Percentiles rank a stretch among this genome's conserved stretches.
phyloP scores from a whole-genome alignment of 2,329 filamentous ascomycete genomes.

The Sporothrix dimorphospora region DNA sequence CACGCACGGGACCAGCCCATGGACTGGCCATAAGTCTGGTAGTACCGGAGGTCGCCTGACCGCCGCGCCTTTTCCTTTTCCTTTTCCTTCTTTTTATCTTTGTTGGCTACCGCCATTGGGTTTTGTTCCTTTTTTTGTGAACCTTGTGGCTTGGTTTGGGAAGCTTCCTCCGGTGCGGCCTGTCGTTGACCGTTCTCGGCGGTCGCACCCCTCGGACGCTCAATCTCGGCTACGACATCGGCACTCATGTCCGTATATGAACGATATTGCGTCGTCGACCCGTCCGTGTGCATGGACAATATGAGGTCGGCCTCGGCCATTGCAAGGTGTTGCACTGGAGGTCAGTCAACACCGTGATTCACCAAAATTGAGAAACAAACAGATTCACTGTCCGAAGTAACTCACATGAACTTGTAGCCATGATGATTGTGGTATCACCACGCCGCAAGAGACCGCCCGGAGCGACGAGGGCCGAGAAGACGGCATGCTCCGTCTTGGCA shows the following conservation, averaged over 20 bases:
- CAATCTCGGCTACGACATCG: neutral
- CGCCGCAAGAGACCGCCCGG: constrained; percentile 39
- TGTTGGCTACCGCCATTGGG: neutral
- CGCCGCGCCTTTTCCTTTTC: neutral
- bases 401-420: constrained; percentile 37
- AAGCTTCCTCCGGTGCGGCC: neutral
- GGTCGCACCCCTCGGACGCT: neutral
- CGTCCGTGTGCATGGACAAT: neutral
- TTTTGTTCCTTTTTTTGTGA: neutral
- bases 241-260: neutral
- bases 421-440: constrained; percentile 40
- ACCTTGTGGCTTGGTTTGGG: neutral
- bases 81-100: neutral
- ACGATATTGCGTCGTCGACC: neutral
- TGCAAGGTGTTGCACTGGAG: constrained; percentile 1
- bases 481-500: constrained; percentile 39
- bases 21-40: constrained; percentile 10
- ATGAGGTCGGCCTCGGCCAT: neutral
- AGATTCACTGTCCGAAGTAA: neutral
- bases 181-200: neutral
- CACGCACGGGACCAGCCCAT: constrained; percentile 11
- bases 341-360: neutral
- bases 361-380: neutral
- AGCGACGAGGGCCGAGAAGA: constrained; percentile 40
- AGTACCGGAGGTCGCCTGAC: neutral